Evolutionary conservation across 192 early-diverging fungal species (phyloP).

Genomic region (Coemansia sp.): DNA sequence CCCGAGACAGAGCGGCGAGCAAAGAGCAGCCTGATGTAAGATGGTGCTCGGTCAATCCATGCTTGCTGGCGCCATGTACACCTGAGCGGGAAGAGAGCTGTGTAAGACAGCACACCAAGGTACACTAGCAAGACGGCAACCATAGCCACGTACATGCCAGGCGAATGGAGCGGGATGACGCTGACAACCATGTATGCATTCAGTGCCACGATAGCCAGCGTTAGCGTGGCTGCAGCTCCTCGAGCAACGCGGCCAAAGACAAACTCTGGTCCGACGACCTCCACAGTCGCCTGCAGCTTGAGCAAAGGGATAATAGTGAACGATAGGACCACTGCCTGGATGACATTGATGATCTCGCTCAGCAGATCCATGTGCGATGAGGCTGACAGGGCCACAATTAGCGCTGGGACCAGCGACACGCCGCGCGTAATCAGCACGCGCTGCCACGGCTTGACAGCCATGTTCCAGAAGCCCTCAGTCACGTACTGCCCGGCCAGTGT

Average conservation of each 20-base stretch:
- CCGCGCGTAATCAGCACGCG: constrained; percentile 63
- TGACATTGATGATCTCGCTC: constrained; percentile 71
- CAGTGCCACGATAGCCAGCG: constrained; percentile 39
- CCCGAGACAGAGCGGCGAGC: constrained; percentile 14
- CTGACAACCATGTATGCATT: constrained; percentile 53
- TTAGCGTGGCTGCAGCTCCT: constrained; percentile 22
- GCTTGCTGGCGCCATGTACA: constrained; percentile 26
- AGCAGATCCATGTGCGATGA: constrained; percentile 64
- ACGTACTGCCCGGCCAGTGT: constrained; percentile 90
- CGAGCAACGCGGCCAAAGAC: constrained; percentile 32
- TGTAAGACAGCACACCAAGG: constrained; percentile 27
- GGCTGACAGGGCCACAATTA: constrained; percentile 63
- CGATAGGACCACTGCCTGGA: constrained; percentile 69
- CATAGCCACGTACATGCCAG: constrained; percentile 46
- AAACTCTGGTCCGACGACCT: constrained; percentile 59
- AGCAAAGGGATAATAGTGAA: constrained; percentile 67
- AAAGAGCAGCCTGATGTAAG: constrained; percentile 37
- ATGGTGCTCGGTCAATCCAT: constrained; percentile 40
- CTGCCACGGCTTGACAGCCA: constrained; percentile 69
- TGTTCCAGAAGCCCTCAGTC: constrained; percentile 83
- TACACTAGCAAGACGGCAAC: constrained; percentile 32
- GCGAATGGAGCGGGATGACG: constrained; percentile 45
- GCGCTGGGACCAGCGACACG: constrained; percentile 65
- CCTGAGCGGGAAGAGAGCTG: constrained; percentile 36
- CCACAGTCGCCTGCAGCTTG: constrained; percentile 58